Conservation (phyloP, 208 protist genomes). For the Wallacemonas rigidus region DNA sequence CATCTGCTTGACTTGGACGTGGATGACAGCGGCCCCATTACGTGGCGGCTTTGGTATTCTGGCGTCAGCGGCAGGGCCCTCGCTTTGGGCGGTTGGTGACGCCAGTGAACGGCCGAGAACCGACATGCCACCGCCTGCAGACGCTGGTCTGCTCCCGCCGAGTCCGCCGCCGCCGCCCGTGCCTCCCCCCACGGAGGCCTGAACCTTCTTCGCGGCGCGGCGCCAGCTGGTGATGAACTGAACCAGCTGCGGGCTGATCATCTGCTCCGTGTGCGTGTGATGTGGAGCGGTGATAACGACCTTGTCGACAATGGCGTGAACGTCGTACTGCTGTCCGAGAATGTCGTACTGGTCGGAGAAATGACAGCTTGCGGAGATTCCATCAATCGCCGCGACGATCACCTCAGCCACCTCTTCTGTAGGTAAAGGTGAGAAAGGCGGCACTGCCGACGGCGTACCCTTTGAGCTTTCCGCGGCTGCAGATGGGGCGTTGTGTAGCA, state of each 20-base stretch:
- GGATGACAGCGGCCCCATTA: conserved; percentile 45
- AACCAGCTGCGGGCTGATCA: conserved; percentile 74
- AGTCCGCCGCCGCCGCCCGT: background rate
- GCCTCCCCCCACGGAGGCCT: background rate
- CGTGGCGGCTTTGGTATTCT: background rate
- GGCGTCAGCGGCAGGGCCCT: background rate
- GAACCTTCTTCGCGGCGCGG: conserved; percentile 23
- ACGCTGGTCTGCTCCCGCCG: too few relatives aligned
- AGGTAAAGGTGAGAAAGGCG: background rate
- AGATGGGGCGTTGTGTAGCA: conserved; percentile 25
- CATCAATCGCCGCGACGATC: conserved; percentile 29
- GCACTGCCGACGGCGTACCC: background rate
- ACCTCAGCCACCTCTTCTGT: conserved; percentile 18
- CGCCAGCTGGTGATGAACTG: conserved; percentile 63
- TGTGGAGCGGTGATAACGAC: conserved; percentile 51
- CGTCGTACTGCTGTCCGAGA: conserved; percentile 56
- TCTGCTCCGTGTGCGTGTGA: conserved; percentile 56
- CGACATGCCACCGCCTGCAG: too few relatives aligned
- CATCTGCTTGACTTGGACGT: conserved; percentile 59
- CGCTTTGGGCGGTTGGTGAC: background rate
- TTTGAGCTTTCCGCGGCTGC: background rate
- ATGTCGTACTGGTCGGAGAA: conserved; percentile 52
- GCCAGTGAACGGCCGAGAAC: background rate
- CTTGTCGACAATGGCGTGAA: conserved; percentile 57
- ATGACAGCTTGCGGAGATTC: conserved; percentile 43